phyloP scores from a whole-genome alignment of 805 yeast genomes.

The Candida chilensis region DNA sequence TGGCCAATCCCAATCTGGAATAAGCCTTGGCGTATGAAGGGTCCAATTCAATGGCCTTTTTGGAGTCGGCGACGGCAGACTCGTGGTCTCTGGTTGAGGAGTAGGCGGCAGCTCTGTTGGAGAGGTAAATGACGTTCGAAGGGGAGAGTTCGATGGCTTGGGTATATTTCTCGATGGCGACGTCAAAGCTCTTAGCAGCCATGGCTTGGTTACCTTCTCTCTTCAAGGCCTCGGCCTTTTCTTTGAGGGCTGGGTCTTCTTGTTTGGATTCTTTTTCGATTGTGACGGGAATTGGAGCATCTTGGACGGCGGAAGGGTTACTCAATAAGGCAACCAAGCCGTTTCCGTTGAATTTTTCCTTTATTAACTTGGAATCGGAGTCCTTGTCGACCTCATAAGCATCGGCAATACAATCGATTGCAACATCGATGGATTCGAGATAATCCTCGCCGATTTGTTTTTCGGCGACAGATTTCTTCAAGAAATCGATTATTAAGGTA shows the following conservation, averaged over 20 bases:
- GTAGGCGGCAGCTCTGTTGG: conserved; percentile 96
- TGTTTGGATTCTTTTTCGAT: no score
- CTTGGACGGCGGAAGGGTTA: conserved; percentile 12
- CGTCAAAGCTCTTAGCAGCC: conserved; percentile 63
- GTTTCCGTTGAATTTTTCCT: conserved; percentile 36
- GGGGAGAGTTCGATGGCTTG: conserved; percentile 68
- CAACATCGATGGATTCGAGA: conserved; percentile 85
- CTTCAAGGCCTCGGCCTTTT: conserved; percentile 78
- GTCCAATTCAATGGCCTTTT: conserved; percentile 68
- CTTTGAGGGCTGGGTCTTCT: conserved; percentile 45
- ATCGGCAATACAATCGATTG: conserved; percentile 86
- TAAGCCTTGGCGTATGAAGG: conserved; percentile 86
- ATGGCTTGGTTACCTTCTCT: conserved; percentile 84
- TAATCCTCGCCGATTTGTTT: conserved; percentile 71
- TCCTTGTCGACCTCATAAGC: conserved; percentile 65
- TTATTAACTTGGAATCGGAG: conserved; percentile 21
- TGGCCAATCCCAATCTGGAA: conserved; percentile 90
- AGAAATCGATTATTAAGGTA: conserved; percentile 63
- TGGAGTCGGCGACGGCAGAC: conserved; percentile 77
- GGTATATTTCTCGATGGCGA: conserved; percentile 72
- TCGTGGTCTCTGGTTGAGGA: conserved; percentile 70
- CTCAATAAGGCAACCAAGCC: conserved; percentile 39
- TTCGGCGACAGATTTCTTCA: conserved; percentile 46
- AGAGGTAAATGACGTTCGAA: conserved; percentile 71
- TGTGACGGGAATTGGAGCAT: no score